phyloP scores from a whole-genome alignment of 1,284 basidiomycete genomes.

The Sporisorium graminicola region DNA sequence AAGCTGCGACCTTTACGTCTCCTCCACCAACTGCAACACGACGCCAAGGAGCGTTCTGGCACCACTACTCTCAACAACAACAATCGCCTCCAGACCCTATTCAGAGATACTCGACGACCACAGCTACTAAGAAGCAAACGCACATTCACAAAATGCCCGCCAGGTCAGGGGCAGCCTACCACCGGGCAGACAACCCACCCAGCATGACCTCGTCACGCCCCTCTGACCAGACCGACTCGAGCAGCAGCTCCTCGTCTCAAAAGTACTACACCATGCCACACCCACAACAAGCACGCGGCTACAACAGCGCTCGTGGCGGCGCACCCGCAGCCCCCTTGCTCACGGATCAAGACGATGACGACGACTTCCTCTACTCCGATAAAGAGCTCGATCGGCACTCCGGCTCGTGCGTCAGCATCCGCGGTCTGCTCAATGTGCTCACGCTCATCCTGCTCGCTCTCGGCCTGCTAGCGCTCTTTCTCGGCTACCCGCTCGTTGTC shows the following conservation, averaged over 20 bases:
- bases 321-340: constrained; percentile 25
- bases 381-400: constrained; percentile 32
- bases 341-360: constrained; percentile 43
- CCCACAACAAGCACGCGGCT: constrained; percentile 7
- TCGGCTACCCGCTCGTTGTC: constrained; percentile 65
- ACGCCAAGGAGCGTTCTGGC: background rate
- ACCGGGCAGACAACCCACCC: constrained; percentile 37
- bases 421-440: constrained; percentile 63
- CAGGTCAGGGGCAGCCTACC: constrained; percentile 36
- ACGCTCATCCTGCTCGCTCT: constrained; percentile 59
- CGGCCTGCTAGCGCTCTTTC: constrained; percentile 61
- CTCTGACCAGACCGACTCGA: constrained; percentile 37
- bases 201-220: constrained; percentile 40
- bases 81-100: background rate
- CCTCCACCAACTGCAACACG: constrained; percentile 18
- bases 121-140: background rate
- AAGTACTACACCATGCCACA: constrained; percentile 34
- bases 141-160: constrained; percentile 18
- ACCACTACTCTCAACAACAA: background rate
- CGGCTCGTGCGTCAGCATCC: constrained; percentile 33
- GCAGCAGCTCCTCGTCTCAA: constrained; percentile 38
- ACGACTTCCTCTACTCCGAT: constrained; percentile 47
- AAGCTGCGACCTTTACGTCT: constrained; percentile 3
- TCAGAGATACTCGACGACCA: background rate
- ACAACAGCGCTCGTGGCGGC: constrained; percentile 5